Evolutionary conservation across 768 basidiomycete genomes (phyloP).

Genomic region (Naematelia aurantialba): DNA sequence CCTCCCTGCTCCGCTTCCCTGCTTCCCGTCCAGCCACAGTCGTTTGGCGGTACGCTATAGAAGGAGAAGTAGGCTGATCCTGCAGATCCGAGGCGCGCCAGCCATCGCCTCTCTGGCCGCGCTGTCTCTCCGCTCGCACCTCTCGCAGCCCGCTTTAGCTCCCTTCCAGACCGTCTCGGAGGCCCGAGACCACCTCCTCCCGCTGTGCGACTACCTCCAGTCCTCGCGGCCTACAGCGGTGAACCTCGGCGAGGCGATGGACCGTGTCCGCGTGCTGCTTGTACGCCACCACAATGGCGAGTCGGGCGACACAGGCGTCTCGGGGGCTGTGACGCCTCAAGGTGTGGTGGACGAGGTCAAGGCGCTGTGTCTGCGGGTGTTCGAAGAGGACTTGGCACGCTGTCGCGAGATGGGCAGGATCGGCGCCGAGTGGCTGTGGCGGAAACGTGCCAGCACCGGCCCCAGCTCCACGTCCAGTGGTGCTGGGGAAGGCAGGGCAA

Average conservation of each 20-base stretch:
- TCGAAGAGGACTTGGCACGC: constrained; percentile 79
- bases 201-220: constrained; percentile 67
- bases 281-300: too few relatives aligned
- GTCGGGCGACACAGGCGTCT: constrained; percentile 10
- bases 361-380: constrained; percentile 68
- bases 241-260: constrained; percentile 82
- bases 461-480: too few relatives aligned
- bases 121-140: constrained; percentile 66
- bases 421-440: constrained; percentile 79
- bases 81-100: constrained; percentile 80
- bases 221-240: constrained; percentile 94
- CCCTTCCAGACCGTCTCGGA: constrained; percentile 53
- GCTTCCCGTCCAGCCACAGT: too few relatives aligned
- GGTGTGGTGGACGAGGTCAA: constrained; percentile 60
- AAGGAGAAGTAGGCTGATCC: neutral
- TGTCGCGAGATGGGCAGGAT: constrained; percentile 78
- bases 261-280: constrained; percentile 59
- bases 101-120: constrained; percentile 91
- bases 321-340: constrained; percentile 39
- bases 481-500: constrained; percentile 48
- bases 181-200: constrained; percentile 59
- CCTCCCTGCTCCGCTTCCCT: neutral
- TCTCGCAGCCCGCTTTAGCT: constrained; percentile 51
- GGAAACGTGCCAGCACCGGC: too few relatives aligned
- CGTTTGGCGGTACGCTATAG: neutral